A percentile compares a stretch with the other conserved stretches of the same genome.
Conservation (phyloP, 2,329 filamentous ascomycete genomes). For the Colletotrichum truncatum region DNA sequence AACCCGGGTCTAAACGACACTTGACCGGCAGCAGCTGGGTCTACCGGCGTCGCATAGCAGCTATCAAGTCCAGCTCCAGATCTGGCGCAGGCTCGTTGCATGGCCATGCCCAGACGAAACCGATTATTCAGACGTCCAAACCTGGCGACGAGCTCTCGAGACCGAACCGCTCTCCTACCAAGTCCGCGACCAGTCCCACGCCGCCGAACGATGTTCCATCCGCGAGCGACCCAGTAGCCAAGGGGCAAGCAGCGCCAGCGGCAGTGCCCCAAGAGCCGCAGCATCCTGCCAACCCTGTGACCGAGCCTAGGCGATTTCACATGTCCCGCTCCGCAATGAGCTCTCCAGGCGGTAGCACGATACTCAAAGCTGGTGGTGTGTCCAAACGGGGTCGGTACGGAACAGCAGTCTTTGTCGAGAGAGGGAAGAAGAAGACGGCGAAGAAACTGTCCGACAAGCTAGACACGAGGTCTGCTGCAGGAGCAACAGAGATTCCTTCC, state of each 20-base stretch:
- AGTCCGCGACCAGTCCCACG: slow-evolving; percentile 14
- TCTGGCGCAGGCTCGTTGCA: slow-evolving; percentile 24
- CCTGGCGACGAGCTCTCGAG: slow-evolving; percentile 44
- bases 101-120: slow-evolving; percentile 38
- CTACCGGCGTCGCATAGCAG: slow-evolving; percentile 61
- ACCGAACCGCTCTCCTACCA: slow-evolving; percentile 34
- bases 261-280: not conserved
- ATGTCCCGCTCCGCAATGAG: slow-evolving; percentile 59
- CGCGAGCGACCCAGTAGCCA: slow-evolving; percentile 1
- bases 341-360: slow-evolving; percentile 36
- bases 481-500: not conserved
- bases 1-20: slow-evolving; percentile 62
- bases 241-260: not conserved
- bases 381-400: slow-evolving; percentile 52
- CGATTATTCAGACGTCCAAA: slow-evolving; percentile 59
- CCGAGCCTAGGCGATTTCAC: slow-evolving; percentile 63
- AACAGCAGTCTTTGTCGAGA: slow-evolving; percentile 66
- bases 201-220: not conserved
- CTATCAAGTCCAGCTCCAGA: slow-evolving; percentile 37
- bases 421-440: slow-evolving; percentile 49
- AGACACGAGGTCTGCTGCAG: slow-evolving; percentile 23
- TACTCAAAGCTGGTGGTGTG: slow-evolving; percentile 37
- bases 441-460: slow-evolving; percentile 35
- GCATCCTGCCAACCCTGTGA: slow-evolving; percentile 26
- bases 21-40: slow-evolving; percentile 61